Evolutionary conservation across 2,329 filamentous ascomycete species (phyloP).

Genomic region (Phaeomoniella chlamydospora): DNA sequence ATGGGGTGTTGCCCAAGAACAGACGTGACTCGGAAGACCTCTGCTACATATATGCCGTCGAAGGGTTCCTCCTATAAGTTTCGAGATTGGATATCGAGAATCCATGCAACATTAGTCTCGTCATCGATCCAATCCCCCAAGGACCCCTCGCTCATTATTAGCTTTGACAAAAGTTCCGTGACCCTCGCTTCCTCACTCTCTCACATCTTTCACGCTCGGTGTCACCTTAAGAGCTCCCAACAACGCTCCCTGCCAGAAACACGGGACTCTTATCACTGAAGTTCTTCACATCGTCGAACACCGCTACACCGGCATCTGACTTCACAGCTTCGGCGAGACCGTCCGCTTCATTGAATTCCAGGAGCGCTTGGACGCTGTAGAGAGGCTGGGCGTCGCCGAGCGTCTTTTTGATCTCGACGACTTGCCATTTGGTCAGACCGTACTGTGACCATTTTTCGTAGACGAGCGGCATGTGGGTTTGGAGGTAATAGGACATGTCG

Average conservation of each 20-base stretch:
- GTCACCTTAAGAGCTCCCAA: not conserved
- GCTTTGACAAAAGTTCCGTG: too few relatives aligned
- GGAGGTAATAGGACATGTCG: constrained; percentile 1
- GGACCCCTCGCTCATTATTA: too few relatives aligned
- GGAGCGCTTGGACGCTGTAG: not conserved
- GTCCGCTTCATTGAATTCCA: not conserved
- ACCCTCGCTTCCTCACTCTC: too few relatives aligned
- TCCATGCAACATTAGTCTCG: too few relatives aligned
- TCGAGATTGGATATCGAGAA: too few relatives aligned
- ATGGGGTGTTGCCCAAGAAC: too few relatives aligned
- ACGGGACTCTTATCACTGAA: constrained; percentile 7
- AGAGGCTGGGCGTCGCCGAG: not conserved
- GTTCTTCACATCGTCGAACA: constrained; percentile 8
- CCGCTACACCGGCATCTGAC: not conserved
- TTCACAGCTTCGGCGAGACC: not conserved
- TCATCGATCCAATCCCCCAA: too few relatives aligned
- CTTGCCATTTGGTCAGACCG: constrained; percentile 2
- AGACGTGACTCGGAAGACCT: too few relatives aligned
- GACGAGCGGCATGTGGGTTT: constrained; percentile 3
- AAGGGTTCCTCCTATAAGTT: too few relatives aligned
- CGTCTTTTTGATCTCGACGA: not conserved
- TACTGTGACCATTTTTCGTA: not conserved
- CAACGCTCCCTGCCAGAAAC: constrained; percentile 4
- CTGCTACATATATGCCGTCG: too few relatives aligned
- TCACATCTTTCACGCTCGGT: too few relatives aligned